Evolutionary conservation across 306 rosid species (phyloP), one percentile per base, ranked within the genome.

Genomic region (Casuarina cunninghamiana): DNA sequence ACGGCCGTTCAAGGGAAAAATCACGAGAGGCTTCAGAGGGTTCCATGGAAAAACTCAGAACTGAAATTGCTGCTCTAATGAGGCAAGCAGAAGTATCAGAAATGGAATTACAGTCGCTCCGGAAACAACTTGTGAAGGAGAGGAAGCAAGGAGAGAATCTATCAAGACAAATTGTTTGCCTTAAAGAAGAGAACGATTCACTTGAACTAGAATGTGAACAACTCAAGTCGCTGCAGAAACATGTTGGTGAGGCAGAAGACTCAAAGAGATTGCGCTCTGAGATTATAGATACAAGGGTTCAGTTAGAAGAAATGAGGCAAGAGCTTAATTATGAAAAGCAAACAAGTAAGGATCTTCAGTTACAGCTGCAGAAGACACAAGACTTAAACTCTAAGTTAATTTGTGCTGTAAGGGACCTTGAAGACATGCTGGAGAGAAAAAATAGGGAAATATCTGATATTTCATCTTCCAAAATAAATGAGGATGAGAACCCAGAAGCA

Each of bases 51-150:
- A 86, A 54, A 72, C 89, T 95, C 62, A 86, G 86, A 84, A 85
- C 82, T 83, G 98, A 95, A 83, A 89, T 83, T 77, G 53, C 76
- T 75, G 43, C 84, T 72, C 86, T 93, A 32, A 85, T 61, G 87
- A 91, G 99, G 80, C 91, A 95, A 82, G 91, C 84, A 5, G 91
- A 90, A 60, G 63, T 90, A 74, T 90, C 99, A 3, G 97, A 90
- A 69, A 75, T 95, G n/a, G 98, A 95, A 78, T 75, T 93, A 68
- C 97, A 93, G 86, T 84, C 99, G 43, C 98, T 95, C 78, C 97
- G 97, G 55, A 90, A 75, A 87, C 99, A 93, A 82, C 67, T 88
- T 63, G 87, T 89, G 21, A 95, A 95, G 81, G 97, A 95, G 89
- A 91, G 85, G 83, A 93, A 60, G 8, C 85, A 91, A 54, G 99